Base-by-base conservation (phyloP, 805 yeast species). In the Komagataella mondaviorum region DNA sequence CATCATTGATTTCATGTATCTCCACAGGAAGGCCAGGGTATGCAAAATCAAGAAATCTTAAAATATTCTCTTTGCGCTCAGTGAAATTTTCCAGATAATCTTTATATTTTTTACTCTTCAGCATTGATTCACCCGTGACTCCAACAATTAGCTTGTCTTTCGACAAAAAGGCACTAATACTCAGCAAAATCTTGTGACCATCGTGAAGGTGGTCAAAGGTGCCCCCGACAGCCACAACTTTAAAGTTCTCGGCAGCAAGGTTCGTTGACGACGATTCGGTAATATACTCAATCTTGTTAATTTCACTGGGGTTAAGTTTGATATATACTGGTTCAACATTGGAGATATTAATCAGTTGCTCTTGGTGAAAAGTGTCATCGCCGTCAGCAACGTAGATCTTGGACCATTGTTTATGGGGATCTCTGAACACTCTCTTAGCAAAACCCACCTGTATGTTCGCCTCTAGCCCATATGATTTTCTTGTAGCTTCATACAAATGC, bases 171-270 rank as follows among this genome's bases (percentile, higher is more conserved):
- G 81, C 78, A 0, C 95, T 73, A 53, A 86, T 71, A 0, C 93
- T 81, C 7, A 93, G 71, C 23, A 93, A 70, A 24, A 93, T 83
- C 63, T 86, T 88, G 66, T 93, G 99, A 0, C 98, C 99, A 61
- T 85, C 95, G 59, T 93, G 99, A 44, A 93, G 62, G 66, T 93
- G 98, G 62, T 93, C 99, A 68, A 93, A 93, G 0, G 99, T 93
- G 0, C 99, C 99, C 0, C 99, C 99, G 1, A 91, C 81, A 0
- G 96, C 91, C 23, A 64, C 59, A 4, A 72, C 71, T 16, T 56
- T 52, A 53, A 66, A 71, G 3, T 55, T 51, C 47, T 45, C 24
- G 7, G 23, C 47, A n/a, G 7, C 4, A 14, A 30, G 2, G 39
- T 30, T 14, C 14, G 8, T 8, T 30, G n/a, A 4, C 4, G 39